phyloP scores from a whole-genome alignment of 345 rosid species.

The Eucalyptus coolabah region DNA sequence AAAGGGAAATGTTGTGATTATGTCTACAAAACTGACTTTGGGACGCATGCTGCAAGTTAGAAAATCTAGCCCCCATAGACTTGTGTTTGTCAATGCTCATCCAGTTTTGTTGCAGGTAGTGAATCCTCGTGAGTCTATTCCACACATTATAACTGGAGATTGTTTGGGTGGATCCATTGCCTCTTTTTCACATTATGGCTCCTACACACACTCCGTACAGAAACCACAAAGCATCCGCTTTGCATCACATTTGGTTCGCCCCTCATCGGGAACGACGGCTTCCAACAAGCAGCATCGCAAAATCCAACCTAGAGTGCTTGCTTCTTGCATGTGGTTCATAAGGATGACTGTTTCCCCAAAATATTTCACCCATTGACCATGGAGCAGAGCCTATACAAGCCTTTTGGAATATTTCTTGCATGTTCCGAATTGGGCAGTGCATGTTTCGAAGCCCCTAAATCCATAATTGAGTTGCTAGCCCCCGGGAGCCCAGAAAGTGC shows the following conservation, averaged over 20 bases:
- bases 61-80: not conserved
- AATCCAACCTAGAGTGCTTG: constrained; percentile 27
- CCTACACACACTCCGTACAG: constrained; percentile 12
- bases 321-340: constrained; percentile 40
- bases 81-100: too few relatives aligned
- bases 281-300: constrained; percentile 18
- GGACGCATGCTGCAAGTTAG: not conserved
- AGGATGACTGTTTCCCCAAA: constrained; percentile 20
- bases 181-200: constrained; percentile 54
- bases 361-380: not conserved
- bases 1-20: not conserved
- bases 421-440: constrained; percentile 18
- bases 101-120: too few relatives aligned
- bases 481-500: not conserved
- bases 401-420: constrained; percentile 48
- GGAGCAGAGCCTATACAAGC: constrained; percentile 8
- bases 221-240: constrained; percentile 12
- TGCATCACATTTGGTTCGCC: constrained; percentile 77
- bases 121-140: too few relatives aligned
- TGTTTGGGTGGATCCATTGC: constrained; percentile 62
- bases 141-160: constrained; percentile 40
- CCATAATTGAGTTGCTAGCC: constrained; percentile 9
- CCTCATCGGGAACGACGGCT: constrained; percentile 20
- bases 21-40: not conserved
- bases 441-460: constrained; percentile 37